phyloP scores from a whole-genome alignment of 2,329 filamentous ascomycete species.

The Sarocladium kiliense region DNA sequence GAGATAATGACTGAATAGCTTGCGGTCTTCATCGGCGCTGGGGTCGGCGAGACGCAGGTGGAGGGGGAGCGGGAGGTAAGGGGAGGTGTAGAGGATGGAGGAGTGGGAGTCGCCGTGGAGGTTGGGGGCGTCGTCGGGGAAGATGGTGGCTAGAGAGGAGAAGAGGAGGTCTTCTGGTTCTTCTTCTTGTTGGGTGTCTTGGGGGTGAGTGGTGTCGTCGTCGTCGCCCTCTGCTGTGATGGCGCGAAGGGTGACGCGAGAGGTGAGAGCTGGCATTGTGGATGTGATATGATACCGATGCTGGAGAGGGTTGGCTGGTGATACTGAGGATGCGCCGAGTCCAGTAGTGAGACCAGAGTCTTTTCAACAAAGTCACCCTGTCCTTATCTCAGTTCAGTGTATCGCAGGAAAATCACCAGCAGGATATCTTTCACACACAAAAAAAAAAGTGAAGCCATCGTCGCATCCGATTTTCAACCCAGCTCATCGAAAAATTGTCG shows the following conservation, averaged over 20 bases:
- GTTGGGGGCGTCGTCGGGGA: constrained; percentile 62
- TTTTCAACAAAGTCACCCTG: no score
- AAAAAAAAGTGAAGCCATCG: background rate
- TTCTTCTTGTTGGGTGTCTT: background rate
- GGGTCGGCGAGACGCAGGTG: constrained; percentile 42
- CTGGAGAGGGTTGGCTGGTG: background rate
- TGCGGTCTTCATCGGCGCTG: constrained; percentile 45
- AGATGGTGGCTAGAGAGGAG: constrained; percentile 56
- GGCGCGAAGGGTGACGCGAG: constrained; percentile 32
- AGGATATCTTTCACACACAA: no score
- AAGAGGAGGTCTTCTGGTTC: constrained; percentile 56
- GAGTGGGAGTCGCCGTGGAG: constrained; percentile 60
- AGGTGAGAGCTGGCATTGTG: constrained; percentile 19
- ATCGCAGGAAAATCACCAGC: no score
- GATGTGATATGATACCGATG: background rate
- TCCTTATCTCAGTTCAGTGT: no score
- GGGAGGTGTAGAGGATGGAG: constrained; percentile 54
- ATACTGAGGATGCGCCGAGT: no score
- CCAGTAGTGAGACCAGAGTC: no score
- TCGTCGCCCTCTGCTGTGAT: constrained; percentile 9
- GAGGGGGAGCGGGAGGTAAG: constrained; percentile 39
- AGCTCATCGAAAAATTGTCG: background rate
- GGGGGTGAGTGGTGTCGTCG: constrained; percentile 12
- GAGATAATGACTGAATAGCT: constrained; percentile 65
- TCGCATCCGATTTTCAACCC: background rate